phyloP scores from a whole-genome alignment of 768 basidiomycete genomes.

The Hypholoma fasciculare region DNA sequence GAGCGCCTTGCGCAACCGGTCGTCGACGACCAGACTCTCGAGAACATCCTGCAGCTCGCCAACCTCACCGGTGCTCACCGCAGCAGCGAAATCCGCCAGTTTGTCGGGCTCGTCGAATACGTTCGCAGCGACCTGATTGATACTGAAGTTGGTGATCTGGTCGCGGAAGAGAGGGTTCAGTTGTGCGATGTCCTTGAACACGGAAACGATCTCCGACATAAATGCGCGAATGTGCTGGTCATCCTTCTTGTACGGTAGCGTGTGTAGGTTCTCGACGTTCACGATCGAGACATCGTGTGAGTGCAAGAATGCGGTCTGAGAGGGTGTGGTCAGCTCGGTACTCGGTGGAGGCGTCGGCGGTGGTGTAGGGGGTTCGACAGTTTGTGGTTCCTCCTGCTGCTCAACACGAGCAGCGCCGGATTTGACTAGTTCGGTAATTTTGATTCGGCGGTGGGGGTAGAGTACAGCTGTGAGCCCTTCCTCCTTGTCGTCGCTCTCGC shows the following conservation, averaged over 20 bases:
- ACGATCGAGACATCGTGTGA: slow-evolving; percentile 85
- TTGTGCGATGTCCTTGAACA: slow-evolving; percentile 98
- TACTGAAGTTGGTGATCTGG: slow-evolving; percentile 95
- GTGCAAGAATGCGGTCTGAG: slow-evolving; percentile 86
- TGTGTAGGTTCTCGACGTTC: slow-evolving; percentile 79
- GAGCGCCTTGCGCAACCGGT: slow-evolving; percentile 86
- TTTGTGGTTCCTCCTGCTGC: slow-evolving; percentile 46
- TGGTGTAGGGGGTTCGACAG: slow-evolving; percentile 49
- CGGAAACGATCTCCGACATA: slow-evolving; percentile 94
- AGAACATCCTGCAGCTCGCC: slow-evolving; percentile 91
- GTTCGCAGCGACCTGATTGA: slow-evolving; percentile 88
- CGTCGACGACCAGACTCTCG: slow-evolving; percentile 83
- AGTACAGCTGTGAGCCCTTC: slow-evolving; percentile 93
- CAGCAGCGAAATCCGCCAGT: slow-evolving; percentile 96
- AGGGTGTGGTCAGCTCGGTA: slow-evolving; percentile 29
- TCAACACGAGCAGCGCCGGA: slow-evolving; percentile 41
- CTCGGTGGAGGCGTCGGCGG: slow-evolving; percentile 27
- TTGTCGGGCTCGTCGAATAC: slow-evolving; percentile 98
- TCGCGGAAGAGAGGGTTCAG: slow-evolving; percentile 97
- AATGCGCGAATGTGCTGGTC: slow-evolving; percentile 95
- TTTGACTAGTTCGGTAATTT: slow-evolving; percentile 85
- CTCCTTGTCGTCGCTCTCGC: slow-evolving; percentile 60
- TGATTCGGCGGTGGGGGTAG: slow-evolving; percentile 90
- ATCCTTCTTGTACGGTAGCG: slow-evolving; percentile 86
- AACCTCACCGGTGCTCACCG: slow-evolving; percentile 92